phyloP scores from a whole-genome alignment of 1,139 yeast genomes.

The Sugiyamaella castrensis region DNA sequence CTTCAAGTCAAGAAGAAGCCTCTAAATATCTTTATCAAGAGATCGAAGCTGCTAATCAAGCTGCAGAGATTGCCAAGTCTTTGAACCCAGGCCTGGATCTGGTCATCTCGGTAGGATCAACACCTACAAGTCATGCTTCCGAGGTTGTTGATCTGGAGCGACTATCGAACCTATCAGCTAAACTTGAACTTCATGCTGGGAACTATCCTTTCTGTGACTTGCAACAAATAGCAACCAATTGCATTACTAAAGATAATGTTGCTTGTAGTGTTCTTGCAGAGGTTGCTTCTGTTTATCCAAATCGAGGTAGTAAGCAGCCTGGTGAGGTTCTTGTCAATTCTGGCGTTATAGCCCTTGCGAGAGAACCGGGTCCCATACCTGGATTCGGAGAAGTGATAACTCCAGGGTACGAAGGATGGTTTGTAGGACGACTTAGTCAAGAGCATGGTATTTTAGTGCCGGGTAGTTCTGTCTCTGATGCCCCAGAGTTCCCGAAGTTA shows the following conservation, averaged over 20 bases:
- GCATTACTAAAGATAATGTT: slow-evolving; percentile 48
- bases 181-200: slow-evolving; percentile 74
- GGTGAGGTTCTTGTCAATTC: slow-evolving; percentile 66
- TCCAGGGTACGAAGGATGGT: slow-evolving; percentile 46
- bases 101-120: slow-evolving; percentile 67
- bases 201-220: slow-evolving; percentile 70
- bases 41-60: slow-evolving; percentile 53
- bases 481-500: slow-evolving; percentile 36
- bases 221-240: slow-evolving; percentile 70
- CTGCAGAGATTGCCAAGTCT: slow-evolving; percentile 42
- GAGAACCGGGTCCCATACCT: slow-evolving; percentile 52
- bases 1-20: slow-evolving; percentile 49
- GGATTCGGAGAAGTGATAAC: slow-evolving; percentile 49
- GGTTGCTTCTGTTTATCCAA: slow-evolving; percentile 58
- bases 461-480: slow-evolving; percentile 43
- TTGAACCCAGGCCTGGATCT: slow-evolving; percentile 36
- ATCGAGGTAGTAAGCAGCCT: slow-evolving; percentile 48
- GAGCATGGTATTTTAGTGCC: slow-evolving; percentile 52
- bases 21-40: slow-evolving; percentile 51
- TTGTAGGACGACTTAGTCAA: slow-evolving; percentile 51
- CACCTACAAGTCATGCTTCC: slow-evolving; percentile 75
- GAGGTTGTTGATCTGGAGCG: slow-evolving; percentile 35
- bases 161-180: slow-evolving; percentile 32
- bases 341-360: slow-evolving; percentile 67
- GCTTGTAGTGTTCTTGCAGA: slow-evolving; percentile 62